Evolutionary conservation across 2,329 filamentous ascomycete genomes (phyloP), one percentile per base, ranked within the genome.

Genomic region (Pochonia chlamydosporia): DNA sequence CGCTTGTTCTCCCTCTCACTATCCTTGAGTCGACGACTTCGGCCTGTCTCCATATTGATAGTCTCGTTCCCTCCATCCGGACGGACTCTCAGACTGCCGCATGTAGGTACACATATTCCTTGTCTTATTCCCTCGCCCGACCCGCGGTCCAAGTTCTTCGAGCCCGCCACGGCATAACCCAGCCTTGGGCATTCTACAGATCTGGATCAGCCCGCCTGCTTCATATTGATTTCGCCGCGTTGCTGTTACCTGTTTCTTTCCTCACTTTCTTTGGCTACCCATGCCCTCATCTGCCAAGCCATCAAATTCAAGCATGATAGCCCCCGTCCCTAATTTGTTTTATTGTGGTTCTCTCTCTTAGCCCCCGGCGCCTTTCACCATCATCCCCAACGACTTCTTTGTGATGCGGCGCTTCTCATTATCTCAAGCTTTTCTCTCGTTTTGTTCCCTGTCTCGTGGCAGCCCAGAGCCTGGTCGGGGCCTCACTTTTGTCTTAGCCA

Each of bases 31-130:
- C 21, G 35, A 33, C 40, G 18, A 30, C 39, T 3, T 33, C 28
- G 43, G 43, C 13, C 20, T n/a, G 11, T 24, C 20, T 24, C 26
- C 44, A 25, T 16, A 20, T 30, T 18, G 9, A 41, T 23, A 28
- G 28, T 23, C 18, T n/a, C 11, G 4, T n/a, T 30, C 11, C 11
- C 31, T 37, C 40, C 36, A 7, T 21, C 26, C 23, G 13, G 21
- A 23, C 23, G 13, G 21, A 23, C 21, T 16, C 40, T 40, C 20
- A 18, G 14, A 40, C 18, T 47, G 24, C 33, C 43, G 14, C 25
- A 40, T 48, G 46, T 48, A 35, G 18, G 46, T 48, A 26, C 40
- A 37, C 30, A 47, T 16, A 43, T 47, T 48, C 21, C 40, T 44
- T 48, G 33, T 41, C n/a, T 28, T 28, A 31, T 30, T 48, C 40